Percentiles rank a stretch among this genome's conserved stretches.
phyloP scores from a whole-genome alignment of 352 stramenopile species.

The Phytophthora uliginosa region DNA sequence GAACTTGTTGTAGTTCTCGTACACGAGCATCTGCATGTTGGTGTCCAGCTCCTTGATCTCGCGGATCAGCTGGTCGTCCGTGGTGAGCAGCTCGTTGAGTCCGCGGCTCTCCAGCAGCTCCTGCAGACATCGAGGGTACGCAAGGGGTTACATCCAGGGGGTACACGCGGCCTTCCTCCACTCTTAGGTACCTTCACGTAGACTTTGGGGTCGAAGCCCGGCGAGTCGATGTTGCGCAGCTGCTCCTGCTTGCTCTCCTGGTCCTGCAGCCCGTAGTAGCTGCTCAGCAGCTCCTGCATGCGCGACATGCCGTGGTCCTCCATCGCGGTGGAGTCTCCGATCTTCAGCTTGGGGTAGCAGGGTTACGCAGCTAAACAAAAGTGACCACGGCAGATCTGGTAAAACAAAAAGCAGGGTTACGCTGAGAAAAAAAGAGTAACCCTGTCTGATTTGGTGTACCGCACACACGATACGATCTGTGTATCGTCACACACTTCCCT shows the following conservation, averaged over 20 bases:
- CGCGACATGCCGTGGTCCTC: conserved; percentile 77
- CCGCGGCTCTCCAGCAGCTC: conserved; percentile 70
- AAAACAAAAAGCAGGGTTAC: not conserved
- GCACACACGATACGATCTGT: not conserved
- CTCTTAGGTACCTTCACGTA: conserved; percentile 76
- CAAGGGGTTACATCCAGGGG: conserved; percentile 1
- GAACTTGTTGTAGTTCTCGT: conserved; percentile 99
- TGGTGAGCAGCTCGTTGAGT: conserved; percentile 77
- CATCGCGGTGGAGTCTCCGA: conserved; percentile 24
- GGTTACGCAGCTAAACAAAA: too few relatives aligned
- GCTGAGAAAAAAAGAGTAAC: not conserved
- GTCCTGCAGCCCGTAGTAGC: conserved; percentile 89
- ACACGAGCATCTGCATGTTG: conserved; percentile 99
- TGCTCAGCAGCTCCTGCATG: conserved; percentile 92
- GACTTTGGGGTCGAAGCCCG: conserved; percentile 70
- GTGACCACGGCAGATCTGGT: too few relatives aligned
- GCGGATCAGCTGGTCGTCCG: conserved; percentile 82
- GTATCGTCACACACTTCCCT: conserved; percentile 19
- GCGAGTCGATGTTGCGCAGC: conserved; percentile 81
- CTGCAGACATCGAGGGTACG: conserved; percentile 28
- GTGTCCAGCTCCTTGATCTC: conserved; percentile 97
- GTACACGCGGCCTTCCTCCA: not conserved
- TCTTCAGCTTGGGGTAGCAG: not conserved
- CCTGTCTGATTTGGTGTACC: not conserved
- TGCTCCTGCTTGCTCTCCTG: conserved; percentile 75